phyloP scores from a whole-genome alignment of 768 basidiomycete genomes.

The Leccinum variicolor region DNA sequence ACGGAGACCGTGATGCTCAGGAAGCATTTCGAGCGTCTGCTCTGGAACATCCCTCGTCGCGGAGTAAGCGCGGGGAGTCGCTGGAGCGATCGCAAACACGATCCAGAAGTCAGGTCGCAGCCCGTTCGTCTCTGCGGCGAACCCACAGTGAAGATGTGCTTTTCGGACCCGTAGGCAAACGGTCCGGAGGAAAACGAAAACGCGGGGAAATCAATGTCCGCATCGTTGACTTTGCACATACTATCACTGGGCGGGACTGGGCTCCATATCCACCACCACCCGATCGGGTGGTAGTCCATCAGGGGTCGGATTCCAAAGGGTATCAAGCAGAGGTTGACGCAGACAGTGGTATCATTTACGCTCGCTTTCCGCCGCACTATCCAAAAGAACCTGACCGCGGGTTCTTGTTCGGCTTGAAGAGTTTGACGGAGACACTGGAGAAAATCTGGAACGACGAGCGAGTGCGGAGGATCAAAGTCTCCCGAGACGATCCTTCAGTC shows the following conservation, averaged over 20 bases:
- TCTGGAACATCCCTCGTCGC: constrained; percentile 60
- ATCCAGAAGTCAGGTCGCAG: constrained; percentile 41
- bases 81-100: constrained; percentile 54
- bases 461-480: constrained; percentile 59
- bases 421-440: constrained; percentile 70
- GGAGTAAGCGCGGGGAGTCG: constrained; percentile 75
- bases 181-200: constrained; percentile 62
- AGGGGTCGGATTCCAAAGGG: constrained; percentile 61
- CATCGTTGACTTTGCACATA: constrained; percentile 98
- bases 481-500: constrained; percentile 52
- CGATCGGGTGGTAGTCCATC: constrained; percentile 37
- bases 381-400: constrained; percentile 89
- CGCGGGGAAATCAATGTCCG: constrained; percentile 93
- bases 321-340: constrained; percentile 83
- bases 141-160: constrained; percentile 80
- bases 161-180: constrained; percentile 60
- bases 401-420: constrained; percentile 89
- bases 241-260: constrained; percentile 94
- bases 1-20: constrained; percentile 89
- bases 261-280: constrained; percentile 54
- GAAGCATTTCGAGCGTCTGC: constrained; percentile 62
- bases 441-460: constrained; percentile 88
- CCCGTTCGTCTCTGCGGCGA: constrained; percentile 54
- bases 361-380: constrained; percentile 92
- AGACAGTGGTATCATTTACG: constrained; percentile 79